A percentile compares a stretch with the other conserved stretches of the same genome.
These are phyloP conservation scores for Nannochloris sp. DNA, from an alignment of 139 green algal genomes.

Conservation along the genomic window DNA sequence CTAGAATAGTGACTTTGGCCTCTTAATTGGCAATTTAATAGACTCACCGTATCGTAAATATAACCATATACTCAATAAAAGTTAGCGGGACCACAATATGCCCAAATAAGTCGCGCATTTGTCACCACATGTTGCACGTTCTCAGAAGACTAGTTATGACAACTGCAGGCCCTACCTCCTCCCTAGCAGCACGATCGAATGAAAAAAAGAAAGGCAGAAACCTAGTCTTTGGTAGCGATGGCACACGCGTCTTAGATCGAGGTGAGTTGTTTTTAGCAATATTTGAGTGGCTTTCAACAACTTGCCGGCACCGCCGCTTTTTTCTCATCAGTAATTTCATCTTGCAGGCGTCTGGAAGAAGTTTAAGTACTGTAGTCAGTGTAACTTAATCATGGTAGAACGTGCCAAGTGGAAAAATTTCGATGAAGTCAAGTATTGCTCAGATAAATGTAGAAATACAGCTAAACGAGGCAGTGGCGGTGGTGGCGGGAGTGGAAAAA, in stretches of 20 bases:
- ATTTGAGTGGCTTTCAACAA: neutral
- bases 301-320: neutral
- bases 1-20: too few relatives aligned
- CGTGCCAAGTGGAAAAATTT: slow-evolving; percentile 24
- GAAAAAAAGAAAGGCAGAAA: neutral
- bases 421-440: slow-evolving; percentile 14
- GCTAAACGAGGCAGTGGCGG: neutral
- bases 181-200: too few relatives aligned
- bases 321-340: neutral
- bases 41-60: too few relatives aligned
- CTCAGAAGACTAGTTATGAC: too few relatives aligned
- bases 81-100: too few relatives aligned
- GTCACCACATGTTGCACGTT: too few relatives aligned
- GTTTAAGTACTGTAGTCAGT: slow-evolving; percentile 20
- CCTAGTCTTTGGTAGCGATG: neutral
- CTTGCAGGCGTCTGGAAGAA: slow-evolving; percentile 24
- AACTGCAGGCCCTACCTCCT: too few relatives aligned
- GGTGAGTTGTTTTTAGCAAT: too few relatives aligned
- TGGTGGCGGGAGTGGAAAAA: neutral
- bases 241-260: neutral
- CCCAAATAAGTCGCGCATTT: too few relatives aligned
- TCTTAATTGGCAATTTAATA: too few relatives aligned
- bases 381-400: slow-evolving; percentile 13
- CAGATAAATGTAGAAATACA: slow-evolving; percentile 8
- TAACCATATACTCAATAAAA: too few relatives aligned